Conservation (phyloP, 2,329 filamentous ascomycete genomes). For the Beauveria medogensis region DNA sequence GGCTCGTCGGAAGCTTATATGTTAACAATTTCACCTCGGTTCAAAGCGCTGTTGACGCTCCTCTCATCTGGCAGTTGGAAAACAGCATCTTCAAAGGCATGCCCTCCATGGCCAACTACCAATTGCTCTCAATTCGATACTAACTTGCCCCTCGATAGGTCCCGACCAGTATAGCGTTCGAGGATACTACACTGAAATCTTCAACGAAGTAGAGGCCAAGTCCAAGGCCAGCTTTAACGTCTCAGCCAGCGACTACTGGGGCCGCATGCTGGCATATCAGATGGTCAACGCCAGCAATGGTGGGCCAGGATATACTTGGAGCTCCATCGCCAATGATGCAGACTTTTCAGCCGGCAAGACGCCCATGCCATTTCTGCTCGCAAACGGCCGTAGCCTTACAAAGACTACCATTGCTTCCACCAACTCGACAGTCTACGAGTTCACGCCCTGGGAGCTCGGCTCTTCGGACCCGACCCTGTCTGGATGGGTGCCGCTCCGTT, state of each 20-base stretch:
- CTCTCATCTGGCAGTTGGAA: slow-evolving; percentile 28
- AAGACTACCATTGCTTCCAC: slow-evolving; percentile 43
- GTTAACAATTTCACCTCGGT: slow-evolving; percentile 70
- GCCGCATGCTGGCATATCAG: slow-evolving; percentile 67
- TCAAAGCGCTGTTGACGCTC: slow-evolving; percentile 22
- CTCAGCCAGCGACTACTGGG: slow-evolving; percentile 76
- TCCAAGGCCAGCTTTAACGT: slow-evolving; percentile 49
- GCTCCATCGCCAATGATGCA: slow-evolving; percentile 46
- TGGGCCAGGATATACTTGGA: slow-evolving; percentile 69
- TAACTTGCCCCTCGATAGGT: slow-evolving; percentile 25
- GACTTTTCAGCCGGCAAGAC: slow-evolving; percentile 55
- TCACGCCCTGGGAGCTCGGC: slow-evolving; percentile 74
- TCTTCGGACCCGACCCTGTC: slow-evolving; percentile 65
- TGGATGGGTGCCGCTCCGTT: slow-evolving; percentile 63
- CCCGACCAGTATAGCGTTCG: slow-evolving; percentile 19
- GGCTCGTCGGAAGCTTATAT: slow-evolving; percentile 67
- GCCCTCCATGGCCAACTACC: neutral
- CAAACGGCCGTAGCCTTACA: slow-evolving; percentile 57
- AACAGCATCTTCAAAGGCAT: slow-evolving; percentile 28
- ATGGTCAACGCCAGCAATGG: slow-evolving; percentile 65
- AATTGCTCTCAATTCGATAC: slow-evolving; percentile 7
- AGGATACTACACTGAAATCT: slow-evolving; percentile 54
- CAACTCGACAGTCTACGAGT: slow-evolving; percentile 72
- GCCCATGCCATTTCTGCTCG: slow-evolving; percentile 67
- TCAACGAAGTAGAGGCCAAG: slow-evolving; percentile 52